Evolutionary conservation across 177 flowering plant genomes (phyloP).

Genomic region (Vitis hybrid): DNA sequence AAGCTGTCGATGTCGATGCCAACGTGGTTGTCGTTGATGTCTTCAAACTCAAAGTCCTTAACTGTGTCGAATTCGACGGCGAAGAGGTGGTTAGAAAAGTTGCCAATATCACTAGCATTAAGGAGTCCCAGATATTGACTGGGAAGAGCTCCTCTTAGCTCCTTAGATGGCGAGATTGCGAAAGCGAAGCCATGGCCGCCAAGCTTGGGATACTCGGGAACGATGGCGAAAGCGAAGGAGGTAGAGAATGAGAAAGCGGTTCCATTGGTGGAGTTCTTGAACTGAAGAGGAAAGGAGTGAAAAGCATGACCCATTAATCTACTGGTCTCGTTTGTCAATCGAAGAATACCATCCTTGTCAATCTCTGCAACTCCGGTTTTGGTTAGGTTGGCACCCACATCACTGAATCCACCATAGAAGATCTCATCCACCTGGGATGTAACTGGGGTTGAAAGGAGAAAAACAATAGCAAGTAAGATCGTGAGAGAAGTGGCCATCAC

Average conservation of each 20-base stretch:
- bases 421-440: constrained; percentile 26
- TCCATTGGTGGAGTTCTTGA: constrained; percentile 43
- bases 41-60: constrained; percentile 54
- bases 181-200: constrained; percentile 77
- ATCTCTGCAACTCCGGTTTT: constrained; percentile 44
- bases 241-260: constrained; percentile 56
- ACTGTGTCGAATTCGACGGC: constrained; percentile 82
- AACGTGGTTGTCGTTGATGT: constrained; percentile 68
- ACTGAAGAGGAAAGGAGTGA: constrained; percentile 40
- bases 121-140: constrained; percentile 59
- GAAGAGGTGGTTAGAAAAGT: constrained; percentile 42
- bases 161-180: constrained; percentile 36
- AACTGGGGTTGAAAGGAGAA: constrained; percentile 19
- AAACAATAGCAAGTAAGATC: background rate
- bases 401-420: constrained; percentile 42
- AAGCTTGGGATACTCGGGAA: constrained; percentile 48
- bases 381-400: constrained; percentile 31
- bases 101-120: constrained; percentile 30
- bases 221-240: constrained; percentile 52
- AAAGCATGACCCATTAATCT: constrained; percentile 50
- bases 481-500: background rate
- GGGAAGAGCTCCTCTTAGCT: constrained; percentile 31
- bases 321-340: constrained; percentile 45
- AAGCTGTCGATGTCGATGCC: constrained; percentile 63
- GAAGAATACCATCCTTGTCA: constrained; percentile 33